Evolutionary conservation across 495 filamentous ascomycete genomes (phyloP).

Genomic region (Darksidea phi): DNA sequence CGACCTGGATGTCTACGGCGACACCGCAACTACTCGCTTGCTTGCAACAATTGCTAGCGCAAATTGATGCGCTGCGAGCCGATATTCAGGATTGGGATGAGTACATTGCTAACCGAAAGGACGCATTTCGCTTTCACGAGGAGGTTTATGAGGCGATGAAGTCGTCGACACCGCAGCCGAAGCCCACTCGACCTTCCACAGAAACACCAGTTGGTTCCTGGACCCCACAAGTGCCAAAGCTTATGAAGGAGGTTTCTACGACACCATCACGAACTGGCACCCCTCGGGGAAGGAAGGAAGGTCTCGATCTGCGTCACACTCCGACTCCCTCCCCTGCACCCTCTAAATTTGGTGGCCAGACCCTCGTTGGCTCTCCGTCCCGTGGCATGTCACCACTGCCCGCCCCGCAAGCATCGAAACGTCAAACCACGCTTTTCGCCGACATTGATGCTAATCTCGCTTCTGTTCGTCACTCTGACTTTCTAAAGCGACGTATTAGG

Average conservation of each 20-base stretch:
- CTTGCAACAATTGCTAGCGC: constrained; percentile 31
- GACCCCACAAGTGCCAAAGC: constrained; percentile 32
- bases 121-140: constrained; percentile 40
- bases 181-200: constrained; percentile 16
- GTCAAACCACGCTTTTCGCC: constrained; percentile 28
- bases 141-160: constrained; percentile 34
- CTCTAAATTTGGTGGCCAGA: constrained; percentile 24
- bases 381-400: constrained; percentile 22
- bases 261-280: constrained; percentile 27
- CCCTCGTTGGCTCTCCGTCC: constrained; percentile 18
- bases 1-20: constrained; percentile 32
- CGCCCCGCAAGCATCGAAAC: constrained; percentile 21
- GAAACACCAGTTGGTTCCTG: constrained; percentile 27
- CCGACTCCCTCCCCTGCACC: constrained; percentile 27
- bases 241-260: constrained; percentile 19
- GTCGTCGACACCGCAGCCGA: constrained; percentile 13
- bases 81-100: constrained; percentile 41
- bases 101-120: constrained; percentile 39
- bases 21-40: constrained; percentile 38
- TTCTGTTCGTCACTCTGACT: constrained; percentile 7
- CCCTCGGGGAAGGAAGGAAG: constrained; percentile 33
- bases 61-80: constrained; percentile 37
- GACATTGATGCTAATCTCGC: constrained; percentile 29
- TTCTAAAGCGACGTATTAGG: constrained; percentile 26
- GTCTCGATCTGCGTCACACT: constrained; percentile 16